Percentiles rank a stretch among this genome's conserved stretches.
phyloP scores from a whole-genome alignment of 805 yeast genomes.

The Schizosaccharomyces cryophilus region DNA sequence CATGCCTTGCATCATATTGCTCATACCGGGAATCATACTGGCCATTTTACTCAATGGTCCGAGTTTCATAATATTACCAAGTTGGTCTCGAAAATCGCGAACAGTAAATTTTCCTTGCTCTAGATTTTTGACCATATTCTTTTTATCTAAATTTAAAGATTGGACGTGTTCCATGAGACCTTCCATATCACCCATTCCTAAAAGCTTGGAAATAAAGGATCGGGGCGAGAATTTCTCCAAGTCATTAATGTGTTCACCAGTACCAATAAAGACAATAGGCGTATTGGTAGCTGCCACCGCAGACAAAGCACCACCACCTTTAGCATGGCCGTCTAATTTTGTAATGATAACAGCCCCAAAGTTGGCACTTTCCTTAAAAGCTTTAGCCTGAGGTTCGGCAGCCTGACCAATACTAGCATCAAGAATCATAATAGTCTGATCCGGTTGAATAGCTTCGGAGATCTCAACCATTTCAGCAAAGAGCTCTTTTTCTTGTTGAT shows the following conservation, averaged over 20 bases:
- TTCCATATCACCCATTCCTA: constrained; percentile 90
- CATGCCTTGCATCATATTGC: constrained; percentile 63
- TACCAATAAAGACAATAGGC: constrained; percentile 88
- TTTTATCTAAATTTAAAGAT: constrained; percentile 66
- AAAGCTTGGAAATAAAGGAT: constrained; percentile 66
- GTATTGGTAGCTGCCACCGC: constrained; percentile 97
- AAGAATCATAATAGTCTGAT: constrained; percentile 89
- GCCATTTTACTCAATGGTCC: constrained; percentile 90
- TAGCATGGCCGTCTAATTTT: constrained; percentile 95
- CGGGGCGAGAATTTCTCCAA: constrained; percentile 76
- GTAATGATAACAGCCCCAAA: constrained; percentile 90
- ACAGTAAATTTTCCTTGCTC: constrained; percentile 87
- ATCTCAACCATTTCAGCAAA: constrained; percentile 91
- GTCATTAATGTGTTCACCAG: constrained; percentile 91
- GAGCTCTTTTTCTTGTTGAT: constrained; percentile 75
- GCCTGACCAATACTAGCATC: constrained; percentile 98
- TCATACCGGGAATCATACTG: constrained; percentile 81
- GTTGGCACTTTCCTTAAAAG: constrained; percentile 76
- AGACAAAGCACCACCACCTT: constrained; percentile 97
- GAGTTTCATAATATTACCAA: constrained; percentile 82
- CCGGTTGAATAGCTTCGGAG: constrained; percentile 66
- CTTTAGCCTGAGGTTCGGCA: constrained; percentile 81
- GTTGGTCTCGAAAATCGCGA: constrained; percentile 76
- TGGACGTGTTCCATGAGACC: constrained; percentile 85
- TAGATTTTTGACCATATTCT: constrained; percentile 61